Conservation (phyloP, 441 rosid genomes). For the Macaranga tanarius region DNA sequence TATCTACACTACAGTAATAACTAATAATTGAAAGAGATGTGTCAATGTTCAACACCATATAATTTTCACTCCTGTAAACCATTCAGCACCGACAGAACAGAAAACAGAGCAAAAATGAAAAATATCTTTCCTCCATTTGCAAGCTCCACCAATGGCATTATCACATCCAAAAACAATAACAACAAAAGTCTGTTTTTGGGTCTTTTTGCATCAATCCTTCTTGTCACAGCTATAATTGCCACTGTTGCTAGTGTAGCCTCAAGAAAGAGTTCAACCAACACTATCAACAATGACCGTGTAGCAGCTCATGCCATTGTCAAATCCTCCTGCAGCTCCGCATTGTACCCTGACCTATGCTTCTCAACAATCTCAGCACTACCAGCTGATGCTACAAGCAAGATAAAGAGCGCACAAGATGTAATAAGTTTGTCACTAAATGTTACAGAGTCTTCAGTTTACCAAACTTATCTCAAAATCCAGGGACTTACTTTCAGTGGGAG, state of each 20-base stretch:
- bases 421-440: conserved; percentile 43
- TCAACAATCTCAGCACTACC: conserved; percentile 38
- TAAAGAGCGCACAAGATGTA: conserved; percentile 48
- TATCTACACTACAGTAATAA: too few species aligned
- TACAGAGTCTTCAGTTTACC: conserved; percentile 39
- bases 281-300: background rate
- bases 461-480: conserved; percentile 45
- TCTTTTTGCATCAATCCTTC: conserved; percentile 27
- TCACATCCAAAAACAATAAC: background rate
- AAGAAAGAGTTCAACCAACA: background rate
- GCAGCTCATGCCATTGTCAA: conserved; percentile 42
- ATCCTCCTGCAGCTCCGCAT: conserved; percentile 53
- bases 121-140: conserved; percentile 13
- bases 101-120: background rate
- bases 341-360: conserved; percentile 56
- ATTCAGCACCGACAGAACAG: background rate
- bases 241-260: conserved; percentile 14
- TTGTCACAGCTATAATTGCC: conserved; percentile 12
- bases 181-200: conserved; percentile 21
- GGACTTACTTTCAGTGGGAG: conserved; percentile 23
- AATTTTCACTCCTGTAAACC: background rate
- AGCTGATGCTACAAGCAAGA: conserved; percentile 6
- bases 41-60: too few species aligned
- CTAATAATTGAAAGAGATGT: too few species aligned
- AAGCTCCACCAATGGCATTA: background rate